Base-by-base conservation (phyloP, 2,329 filamentous ascomycete species). In the Aspergillus pseudoterreus region DNA sequence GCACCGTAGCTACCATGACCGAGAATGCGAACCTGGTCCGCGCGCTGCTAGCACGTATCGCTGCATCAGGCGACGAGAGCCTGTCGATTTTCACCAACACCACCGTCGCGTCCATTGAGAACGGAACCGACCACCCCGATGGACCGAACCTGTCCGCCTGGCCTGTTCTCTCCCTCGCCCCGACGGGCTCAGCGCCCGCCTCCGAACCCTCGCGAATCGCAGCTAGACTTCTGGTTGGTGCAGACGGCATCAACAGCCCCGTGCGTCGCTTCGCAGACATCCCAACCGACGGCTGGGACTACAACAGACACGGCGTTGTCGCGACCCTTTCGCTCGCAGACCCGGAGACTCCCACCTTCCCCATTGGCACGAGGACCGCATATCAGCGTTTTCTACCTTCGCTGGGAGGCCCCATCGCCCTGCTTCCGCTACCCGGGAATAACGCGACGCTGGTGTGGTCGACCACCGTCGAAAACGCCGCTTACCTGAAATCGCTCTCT, bases 341-440 rank as follows among this genome's bases (percentile, higher is more conserved):
- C 41, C 65, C 56, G 62, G 70, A 55, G 63, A 54, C 57, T 3
- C 52, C 60, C 27, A 42, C 63, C 6, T 67, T 67, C 53, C 61
- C 63, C 10, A 52, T 55, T 22, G 73, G 76, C 45, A 75, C 66
- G 63, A 90, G 88, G 67, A 90, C 86, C 45, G 94, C 94, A 22
- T 99, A 96, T 70, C 94, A 99, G 73, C 85, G 94, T 49, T 99
- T 99, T 75, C 78, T 99, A 12, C 94, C 94, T 4, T 90, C 89
- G 4, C 64, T 77, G 4, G 74, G 75, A 0, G 94, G 94, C 0
- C 94, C 94, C 0, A 84, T 97, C 47, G 94, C 94, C 15, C 85
- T 97, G 74, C 82, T 99, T 1, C 94, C 94, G 1, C 77, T 99
- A 8, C 94, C 94, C 0, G 88, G 88, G 17, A 87, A 88, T 57